Evolutionary conservation across 73 alveolate species (phyloP).

Genomic region (Paramecium primaurelia): DNA sequence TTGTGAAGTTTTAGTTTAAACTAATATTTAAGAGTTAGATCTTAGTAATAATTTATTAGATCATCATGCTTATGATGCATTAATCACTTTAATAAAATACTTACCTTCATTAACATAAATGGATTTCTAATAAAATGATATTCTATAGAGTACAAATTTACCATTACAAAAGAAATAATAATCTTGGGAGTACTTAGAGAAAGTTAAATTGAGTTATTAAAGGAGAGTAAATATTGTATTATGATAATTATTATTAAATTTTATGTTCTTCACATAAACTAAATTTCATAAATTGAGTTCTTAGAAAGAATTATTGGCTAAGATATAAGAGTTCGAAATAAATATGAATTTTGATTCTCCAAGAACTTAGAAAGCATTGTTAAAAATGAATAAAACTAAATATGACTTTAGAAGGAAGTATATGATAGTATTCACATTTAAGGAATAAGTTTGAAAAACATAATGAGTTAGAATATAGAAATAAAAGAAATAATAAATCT

Average conservation of each 20-base stretch:
- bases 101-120: neutral
- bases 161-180: neutral
- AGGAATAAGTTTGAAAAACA: slow-evolving; percentile 25
- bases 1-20: neutral
- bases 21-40: neutral
- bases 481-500: neutral
- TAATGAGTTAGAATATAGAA: neutral
- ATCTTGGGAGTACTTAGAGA: neutral
- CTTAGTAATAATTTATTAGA: slow-evolving; percentile 12
- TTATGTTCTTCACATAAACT: slow-evolving; percentile 36
- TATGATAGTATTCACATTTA: neutral
- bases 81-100: neutral
- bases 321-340: neutral
- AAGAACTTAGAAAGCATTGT: slow-evolving; percentile 32
- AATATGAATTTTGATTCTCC: slow-evolving; percentile 18
- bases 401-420: neutral
- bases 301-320: neutral
- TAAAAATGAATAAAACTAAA: neutral
- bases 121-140: neutral
- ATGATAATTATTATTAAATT: slow-evolving; percentile 10
- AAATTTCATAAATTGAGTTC: slow-evolving; percentile 38
- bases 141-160: neutral
- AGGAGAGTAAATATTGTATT: neutral
- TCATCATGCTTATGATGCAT: slow-evolving; percentile 21
- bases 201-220: neutral